Percentiles rank a stretch among this genome's conserved stretches.
Conservation (phyloP, 2,329 filamentous ascomycete species). For the Pleomassaria siparia region DNA sequence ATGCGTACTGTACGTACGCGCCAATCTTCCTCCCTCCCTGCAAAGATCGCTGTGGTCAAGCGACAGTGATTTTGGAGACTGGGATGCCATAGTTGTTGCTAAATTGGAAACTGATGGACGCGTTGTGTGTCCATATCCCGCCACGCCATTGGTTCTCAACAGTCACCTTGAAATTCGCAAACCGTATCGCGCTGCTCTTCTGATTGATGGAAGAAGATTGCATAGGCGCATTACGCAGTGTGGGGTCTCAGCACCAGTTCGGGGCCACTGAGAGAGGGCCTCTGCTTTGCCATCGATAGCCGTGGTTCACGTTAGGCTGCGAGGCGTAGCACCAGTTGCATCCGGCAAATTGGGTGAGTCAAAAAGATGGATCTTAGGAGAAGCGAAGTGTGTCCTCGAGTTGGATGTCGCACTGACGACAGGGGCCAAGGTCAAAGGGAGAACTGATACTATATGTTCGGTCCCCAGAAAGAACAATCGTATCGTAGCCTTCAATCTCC, state of each 20-base stretch:
- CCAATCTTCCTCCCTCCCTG: neutral
- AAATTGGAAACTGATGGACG: neutral
- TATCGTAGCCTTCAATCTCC: conserved; percentile 43
- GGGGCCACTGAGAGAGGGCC: neutral
- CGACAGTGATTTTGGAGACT: neutral
- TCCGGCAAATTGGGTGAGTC: neutral
- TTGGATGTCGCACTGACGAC: neutral
- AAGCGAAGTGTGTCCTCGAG: neutral
- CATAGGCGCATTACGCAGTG: neutral
- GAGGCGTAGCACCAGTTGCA: neutral
- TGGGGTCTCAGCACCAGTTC: too few relatives aligned
- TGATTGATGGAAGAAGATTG: neutral
- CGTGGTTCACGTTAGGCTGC: neutral
- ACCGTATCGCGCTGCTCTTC: neutral
- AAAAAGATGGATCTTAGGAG: neutral
- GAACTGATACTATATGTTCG: conserved; percentile 47
- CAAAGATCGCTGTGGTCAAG: neutral
- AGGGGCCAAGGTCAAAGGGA: conserved; percentile 37
- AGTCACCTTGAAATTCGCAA: neutral
- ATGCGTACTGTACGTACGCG: neutral
- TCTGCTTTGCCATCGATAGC: neutral
- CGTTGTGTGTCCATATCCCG: neutral
- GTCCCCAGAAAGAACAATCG: conserved; percentile 46
- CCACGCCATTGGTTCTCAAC: neutral
- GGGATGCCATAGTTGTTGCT: neutral